Conservation (phyloP, 2,329 filamentous ascomycete genomes). For the Clarireedia hainanense region DNA sequence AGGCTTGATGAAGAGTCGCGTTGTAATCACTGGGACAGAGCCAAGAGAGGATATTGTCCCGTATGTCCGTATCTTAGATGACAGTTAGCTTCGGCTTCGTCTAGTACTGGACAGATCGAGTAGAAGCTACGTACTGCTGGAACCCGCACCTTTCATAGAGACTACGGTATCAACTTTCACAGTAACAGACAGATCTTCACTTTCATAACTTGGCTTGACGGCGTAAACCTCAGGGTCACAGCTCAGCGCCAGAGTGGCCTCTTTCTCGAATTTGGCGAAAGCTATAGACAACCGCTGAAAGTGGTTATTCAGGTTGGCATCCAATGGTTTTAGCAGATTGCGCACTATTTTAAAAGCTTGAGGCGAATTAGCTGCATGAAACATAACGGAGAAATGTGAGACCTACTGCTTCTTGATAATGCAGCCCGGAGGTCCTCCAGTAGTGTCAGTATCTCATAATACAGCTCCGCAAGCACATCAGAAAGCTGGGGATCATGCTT, state of each 20-base stretch:
- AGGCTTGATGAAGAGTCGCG: slow-evolving; percentile 4
- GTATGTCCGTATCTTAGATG: neutral
- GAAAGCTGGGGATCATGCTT: neutral
- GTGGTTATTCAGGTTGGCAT: neutral
- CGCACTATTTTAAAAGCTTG: slow-evolving; percentile 6
- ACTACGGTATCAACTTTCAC: neutral
- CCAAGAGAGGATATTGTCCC: slow-evolving; percentile 3
- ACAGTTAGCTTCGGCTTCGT: neutral
- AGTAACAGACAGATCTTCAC: neutral
- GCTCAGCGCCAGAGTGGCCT: neutral
- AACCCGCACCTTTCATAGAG: too few relatives aligned
- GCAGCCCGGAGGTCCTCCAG: neutral
- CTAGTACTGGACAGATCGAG: too few relatives aligned
- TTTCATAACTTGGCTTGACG: neutral
- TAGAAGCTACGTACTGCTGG: too few relatives aligned
- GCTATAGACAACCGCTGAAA: slow-evolving; percentile 1
- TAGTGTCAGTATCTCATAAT: slow-evolving; percentile 3
- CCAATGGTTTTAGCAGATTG: neutral
- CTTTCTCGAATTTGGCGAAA: neutral
- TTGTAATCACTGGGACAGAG: slow-evolving; percentile 3
- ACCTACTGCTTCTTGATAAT: slow-evolving; percentile 2
- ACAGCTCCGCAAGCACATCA: slow-evolving; percentile 1
- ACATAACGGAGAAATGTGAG: neutral
- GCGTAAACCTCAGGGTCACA: neutral
- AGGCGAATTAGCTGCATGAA: neutral